Evolutionary conservation across 768 basidiomycete genomes (phyloP), one percentile per base, ranked within the genome.

Genomic region (Mrakia gelida): DNA sequence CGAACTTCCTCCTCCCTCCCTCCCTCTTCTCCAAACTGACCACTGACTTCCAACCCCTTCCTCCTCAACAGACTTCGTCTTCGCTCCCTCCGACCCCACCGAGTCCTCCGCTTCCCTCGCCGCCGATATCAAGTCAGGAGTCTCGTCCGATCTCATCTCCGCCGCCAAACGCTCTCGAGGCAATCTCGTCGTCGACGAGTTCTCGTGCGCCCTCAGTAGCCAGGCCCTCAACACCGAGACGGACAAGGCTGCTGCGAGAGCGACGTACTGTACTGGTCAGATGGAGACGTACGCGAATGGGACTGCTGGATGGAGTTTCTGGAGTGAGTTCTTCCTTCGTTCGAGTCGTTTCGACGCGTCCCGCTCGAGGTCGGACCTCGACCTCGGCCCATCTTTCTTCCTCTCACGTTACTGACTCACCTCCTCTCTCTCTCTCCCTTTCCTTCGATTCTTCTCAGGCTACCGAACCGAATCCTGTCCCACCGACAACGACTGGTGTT

Each of bases 261-360:
- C 83, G 74, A 82, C 86, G 5, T 91, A 91, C 80, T 90, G 91
- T 81, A 84, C 84, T 2, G 87, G 85, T 3, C 91, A 92, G 80
- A 86, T 90, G 86, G 86, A 87, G 30, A 86, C 87, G 0, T 92
- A 91, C 80, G 80, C 87, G 3, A 88, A 87, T 76, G 83, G 83
- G 49, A 87, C 89, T 26, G 88, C 89, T 1, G 90, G 91, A 0
- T 92, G 90, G 89, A 84, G 85, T 52, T 92, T 92, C 82, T 92
- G 91, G 91, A 87, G 90, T 90, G 80, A 79, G 89, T 76, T 32
- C 32, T 70, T n/a, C 45, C 82, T 2, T 52, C 1, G 28, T 67
- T 73, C 23, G 38, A 8, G 38, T 38, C 38, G 38, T 8, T 63
- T 71, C 43, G 38, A 16, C 28, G 63, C 62, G 62, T 30, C 13